Evolutionary conservation across 116 monocot genomes (phyloP).

Genomic region (Posidonia oceanica): DNA sequence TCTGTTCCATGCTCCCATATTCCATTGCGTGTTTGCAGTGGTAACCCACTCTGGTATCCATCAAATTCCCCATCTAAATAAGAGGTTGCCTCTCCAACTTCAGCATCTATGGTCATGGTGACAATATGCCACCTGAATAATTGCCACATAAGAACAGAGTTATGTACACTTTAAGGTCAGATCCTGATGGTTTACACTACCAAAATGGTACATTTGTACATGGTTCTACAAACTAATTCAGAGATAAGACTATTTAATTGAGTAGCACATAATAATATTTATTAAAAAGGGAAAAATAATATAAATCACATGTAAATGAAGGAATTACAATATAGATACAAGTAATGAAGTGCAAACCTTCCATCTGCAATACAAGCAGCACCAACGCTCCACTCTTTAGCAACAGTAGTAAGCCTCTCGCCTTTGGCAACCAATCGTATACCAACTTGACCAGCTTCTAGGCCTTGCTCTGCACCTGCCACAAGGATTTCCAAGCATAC

Average conservation of each 20-base stretch:
- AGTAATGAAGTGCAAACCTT: constrained; percentile 36
- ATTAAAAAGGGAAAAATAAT: not conserved
- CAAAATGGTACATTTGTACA: not conserved
- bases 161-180: not conserved
- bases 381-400: constrained; percentile 95
- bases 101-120: constrained; percentile 87
- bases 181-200: too few species aligned
- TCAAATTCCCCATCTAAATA: constrained; percentile 92
- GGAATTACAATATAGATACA: not conserved
- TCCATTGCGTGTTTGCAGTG: constrained; percentile 30
- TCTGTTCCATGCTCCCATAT: constrained; percentile 87
- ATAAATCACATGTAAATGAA: not conserved
- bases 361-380: constrained; percentile 93
- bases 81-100: constrained; percentile 71
- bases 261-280: not conserved
- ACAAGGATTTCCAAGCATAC: constrained; percentile 95
- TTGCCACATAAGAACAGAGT: constrained; percentile 1
- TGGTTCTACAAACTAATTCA: not conserved
- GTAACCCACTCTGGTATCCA: constrained; percentile 75
- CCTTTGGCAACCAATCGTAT: constrained; percentile 83
- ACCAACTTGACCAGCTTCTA: constrained; percentile 98
- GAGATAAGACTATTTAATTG: not conserved
- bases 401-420: constrained; percentile 75
- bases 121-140: constrained; percentile 90
- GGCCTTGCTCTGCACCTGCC: constrained; percentile 98